These are phyloP conservation scores for Rhodotorula sp. DNA, from an alignment of 1,284 basidiomycete species.

Conservation along the genomic window DNA sequence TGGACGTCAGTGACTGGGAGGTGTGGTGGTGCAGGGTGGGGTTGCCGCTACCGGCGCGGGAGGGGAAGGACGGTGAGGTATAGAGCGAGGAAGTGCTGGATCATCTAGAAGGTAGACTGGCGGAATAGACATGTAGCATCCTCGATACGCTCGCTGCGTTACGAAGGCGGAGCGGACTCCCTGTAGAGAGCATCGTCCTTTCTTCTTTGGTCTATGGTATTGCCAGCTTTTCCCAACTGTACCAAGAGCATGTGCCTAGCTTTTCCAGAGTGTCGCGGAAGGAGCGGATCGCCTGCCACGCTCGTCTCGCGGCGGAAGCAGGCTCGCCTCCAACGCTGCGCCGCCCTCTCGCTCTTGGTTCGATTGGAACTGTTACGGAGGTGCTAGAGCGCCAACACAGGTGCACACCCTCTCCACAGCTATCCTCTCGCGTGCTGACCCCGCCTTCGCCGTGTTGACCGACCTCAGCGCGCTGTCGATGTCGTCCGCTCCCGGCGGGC, in stretches of 20 bases:
- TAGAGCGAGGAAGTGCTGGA: not conserved
- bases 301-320: too few relatives aligned
- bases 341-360: not conserved
- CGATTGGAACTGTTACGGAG: not conserved
- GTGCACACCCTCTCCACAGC: not conserved
- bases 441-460: not conserved
- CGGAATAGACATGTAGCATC: too few relatives aligned
- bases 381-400: too few relatives aligned
- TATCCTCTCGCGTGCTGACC: not conserved
- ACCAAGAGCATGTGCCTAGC: too few relatives aligned
- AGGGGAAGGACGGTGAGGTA: not conserved
- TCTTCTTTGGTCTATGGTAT: too few relatives aligned
- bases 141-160: too few relatives aligned
- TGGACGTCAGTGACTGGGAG: slow-evolving; percentile 5
- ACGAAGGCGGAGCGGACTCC: too few relatives aligned
- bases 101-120: not conserved
- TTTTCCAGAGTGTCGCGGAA: too few relatives aligned
- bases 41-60: not conserved
- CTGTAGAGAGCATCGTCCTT: too few relatives aligned
- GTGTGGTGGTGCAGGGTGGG: slow-evolving; percentile 25
- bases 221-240: too few relatives aligned
- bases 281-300: too few relatives aligned
- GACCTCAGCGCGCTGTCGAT: not conserved
- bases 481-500: slow-evolving; percentile 3
- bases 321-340: too few relatives aligned